These are phyloP conservation scores for Hypomontagnella submonticulosa DNA, from an alignment of 495 filamentous ascomycete species.

Conservation along the genomic window DNA sequence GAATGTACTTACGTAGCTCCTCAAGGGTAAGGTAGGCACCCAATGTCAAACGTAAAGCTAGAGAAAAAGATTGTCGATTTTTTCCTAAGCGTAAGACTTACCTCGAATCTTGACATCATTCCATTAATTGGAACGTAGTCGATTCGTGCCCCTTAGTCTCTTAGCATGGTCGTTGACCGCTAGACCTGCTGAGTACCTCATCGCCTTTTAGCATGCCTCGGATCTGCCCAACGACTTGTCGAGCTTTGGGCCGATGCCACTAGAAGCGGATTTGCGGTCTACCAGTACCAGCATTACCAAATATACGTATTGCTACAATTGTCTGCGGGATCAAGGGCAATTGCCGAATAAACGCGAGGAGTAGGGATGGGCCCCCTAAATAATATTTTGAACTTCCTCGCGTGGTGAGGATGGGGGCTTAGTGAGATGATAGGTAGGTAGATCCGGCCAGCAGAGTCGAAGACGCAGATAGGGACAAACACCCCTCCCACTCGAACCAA, in stretches of 20 bases:
- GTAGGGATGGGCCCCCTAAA: constrained; percentile 22
- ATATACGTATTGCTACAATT: constrained; percentile 2
- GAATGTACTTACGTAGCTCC: constrained; percentile 26
- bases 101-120: constrained; percentile 17
- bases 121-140: constrained; percentile 1
- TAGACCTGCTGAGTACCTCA: constrained; percentile 21
- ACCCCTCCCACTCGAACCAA: constrained; percentile 33
- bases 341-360: constrained; percentile 25
- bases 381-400: constrained; percentile 19
- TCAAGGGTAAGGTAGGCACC: constrained; percentile 2
- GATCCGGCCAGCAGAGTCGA: constrained; percentile 17
- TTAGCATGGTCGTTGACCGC: constrained; percentile 33
- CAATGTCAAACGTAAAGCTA: constrained; percentile 7
- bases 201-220: constrained; percentile 1
- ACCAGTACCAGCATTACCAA: constrained; percentile 14
- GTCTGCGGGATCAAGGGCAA: constrained; percentile 10
- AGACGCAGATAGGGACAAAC: constrained; percentile 23
- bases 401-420: constrained; percentile 36
- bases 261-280: constrained; percentile 20
- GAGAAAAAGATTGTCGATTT: constrained; percentile 8
- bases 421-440: constrained; percentile 44
- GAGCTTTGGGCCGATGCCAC: constrained; percentile 3
- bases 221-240: constrained; percentile 2
- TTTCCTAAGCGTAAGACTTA: not conserved
- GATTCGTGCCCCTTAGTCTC: constrained; percentile 6